Evolutionary conservation across 2,329 filamentous ascomycete species (phyloP), one percentile per base, ranked within the genome.

Genomic region (Botrytis byssoidea): DNA sequence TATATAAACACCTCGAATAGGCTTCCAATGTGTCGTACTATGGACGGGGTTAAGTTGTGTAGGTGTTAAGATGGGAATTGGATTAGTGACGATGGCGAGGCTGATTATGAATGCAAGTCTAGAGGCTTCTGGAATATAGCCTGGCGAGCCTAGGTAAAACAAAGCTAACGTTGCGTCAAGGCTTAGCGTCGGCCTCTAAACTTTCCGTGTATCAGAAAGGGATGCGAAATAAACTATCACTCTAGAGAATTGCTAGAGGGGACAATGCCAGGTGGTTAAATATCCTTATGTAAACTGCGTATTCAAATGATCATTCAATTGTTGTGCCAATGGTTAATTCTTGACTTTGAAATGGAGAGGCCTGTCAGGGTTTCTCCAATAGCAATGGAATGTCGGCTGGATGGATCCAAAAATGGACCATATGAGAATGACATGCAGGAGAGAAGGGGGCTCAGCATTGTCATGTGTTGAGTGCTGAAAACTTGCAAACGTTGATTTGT

Each of bases 101-200:
- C 78, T 79, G 78, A 78, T 71, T 68, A 72, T 73, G 63, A 65
- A 68, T 74, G 61, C n/a, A 55, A 7, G 25, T 67, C n/a, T 68
- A 67, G 76, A 78, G 74, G 57, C 69, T 78, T 78, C 77, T 75
- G 65, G 76, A 78, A 46, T 42, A 48, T 59, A 72, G 73, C 74
- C 37, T 37, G 37, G 37, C 37, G 8, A 37, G 37, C 8, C 73
- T 74, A 67, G 74, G 73, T 42, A 44, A 55, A 40, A 67, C 4
- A 16, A 40, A n/a, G 35, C 65, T 42, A 68, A 48, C 32, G 29
- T 35, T 48, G 14, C 25, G 29, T 37, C 29, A 68, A 46, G 65
- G 35, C 46, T 55, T 55, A 40, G 35, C 48, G n/a, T 40, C 65
- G 65, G 65, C 35, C 7, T 42, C 22, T 55, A 3, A 29, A 57